Conservation (phyloP, 192 early-diverging fungal genomes). For the Globomyces pollinis-pini region DNA sequence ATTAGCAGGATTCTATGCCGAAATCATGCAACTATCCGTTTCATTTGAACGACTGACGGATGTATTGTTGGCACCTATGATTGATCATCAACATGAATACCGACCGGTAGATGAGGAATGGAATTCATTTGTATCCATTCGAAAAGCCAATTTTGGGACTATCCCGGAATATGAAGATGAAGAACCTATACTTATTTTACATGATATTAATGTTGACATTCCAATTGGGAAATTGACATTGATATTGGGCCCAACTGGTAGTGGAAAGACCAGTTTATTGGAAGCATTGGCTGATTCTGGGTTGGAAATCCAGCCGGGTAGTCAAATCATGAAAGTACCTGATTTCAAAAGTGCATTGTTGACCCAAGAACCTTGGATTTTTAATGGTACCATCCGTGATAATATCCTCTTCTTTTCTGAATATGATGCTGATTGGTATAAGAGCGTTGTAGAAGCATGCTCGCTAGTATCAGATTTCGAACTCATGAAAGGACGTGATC, state of each 20-base stretch:
- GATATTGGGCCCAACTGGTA: conserved; percentile 27
- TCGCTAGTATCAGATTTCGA: conserved; percentile 69
- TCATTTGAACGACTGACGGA: not conserved
- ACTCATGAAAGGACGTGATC: conserved; percentile 68
- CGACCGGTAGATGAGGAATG: too few relatives aligned
- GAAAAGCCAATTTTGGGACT: too few relatives aligned
- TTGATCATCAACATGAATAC: too few relatives aligned
- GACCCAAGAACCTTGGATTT: conserved; percentile 9
- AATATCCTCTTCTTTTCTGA: conserved; percentile 71
- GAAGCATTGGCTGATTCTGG: conserved; percentile 17
- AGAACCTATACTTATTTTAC: too few relatives aligned
- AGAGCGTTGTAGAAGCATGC: conserved; percentile 64
- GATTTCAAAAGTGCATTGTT: conserved; percentile 11
- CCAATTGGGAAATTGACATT: conserved; percentile 19
- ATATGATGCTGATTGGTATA: conserved; percentile 60
- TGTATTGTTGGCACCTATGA: too few relatives aligned
- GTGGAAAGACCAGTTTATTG: conserved; percentile 28
- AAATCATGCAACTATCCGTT: not conserved
- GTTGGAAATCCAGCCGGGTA: not conserved
- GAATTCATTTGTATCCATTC: too few relatives aligned
- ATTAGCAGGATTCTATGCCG: not conserved
- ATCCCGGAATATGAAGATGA: too few relatives aligned
- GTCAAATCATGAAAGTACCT: not conserved
- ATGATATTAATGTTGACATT: conserved; percentile 12
- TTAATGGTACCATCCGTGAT: conserved; percentile 23